These are phyloP conservation scores for Xylaria sp. DNA, from an alignment of 2,329 filamentous ascomycete species.

Conservation along the genomic window DNA sequence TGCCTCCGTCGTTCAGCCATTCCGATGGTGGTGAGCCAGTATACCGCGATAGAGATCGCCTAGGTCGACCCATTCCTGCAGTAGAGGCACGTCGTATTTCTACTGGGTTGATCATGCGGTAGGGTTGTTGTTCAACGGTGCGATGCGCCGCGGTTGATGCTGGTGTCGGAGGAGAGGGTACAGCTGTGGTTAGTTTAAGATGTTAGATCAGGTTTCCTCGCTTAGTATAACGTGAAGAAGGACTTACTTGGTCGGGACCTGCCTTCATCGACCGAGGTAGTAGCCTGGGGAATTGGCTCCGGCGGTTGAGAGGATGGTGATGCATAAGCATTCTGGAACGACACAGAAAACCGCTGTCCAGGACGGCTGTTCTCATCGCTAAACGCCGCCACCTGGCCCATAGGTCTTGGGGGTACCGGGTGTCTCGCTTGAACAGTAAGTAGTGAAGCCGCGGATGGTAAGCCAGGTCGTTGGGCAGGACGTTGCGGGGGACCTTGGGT, in stretches of 20 bases:
- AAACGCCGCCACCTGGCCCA: conserved; percentile 21
- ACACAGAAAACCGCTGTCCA: conserved; percentile 22
- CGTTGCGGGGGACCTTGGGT: conserved; percentile 23
- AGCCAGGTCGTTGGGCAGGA: conserved; percentile 7
- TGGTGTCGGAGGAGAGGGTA: conserved; percentile 22
- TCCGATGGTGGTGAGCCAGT: conserved; percentile 20
- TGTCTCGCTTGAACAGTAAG: conserved; percentile 21
- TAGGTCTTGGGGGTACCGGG: conserved; percentile 10
- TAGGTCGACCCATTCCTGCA: conserved; percentile 25
- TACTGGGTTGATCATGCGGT: conserved; percentile 30
- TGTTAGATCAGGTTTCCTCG: conserved; percentile 24
- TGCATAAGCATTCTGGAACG: conserved; percentile 17
- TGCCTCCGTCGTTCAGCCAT: conserved; percentile 24
- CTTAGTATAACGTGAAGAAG: neutral
- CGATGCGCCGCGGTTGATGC: conserved; percentile 28
- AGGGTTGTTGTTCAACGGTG: conserved; percentile 13
- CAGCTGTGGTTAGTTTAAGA: conserved; percentile 22
- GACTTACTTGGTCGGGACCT: conserved; percentile 24
- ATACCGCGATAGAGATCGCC: conserved; percentile 27
- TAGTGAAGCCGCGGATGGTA: conserved; percentile 11
- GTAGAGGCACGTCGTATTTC: conserved; percentile 33
- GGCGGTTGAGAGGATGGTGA: conserved; percentile 29
- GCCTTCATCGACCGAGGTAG: conserved; percentile 3
- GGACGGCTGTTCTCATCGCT: conserved; percentile 23
- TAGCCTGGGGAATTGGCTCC: conserved; percentile 9